A percentile compares a stretch with the other conserved stretches of the same genome.
Evolutionary conservation across 441 rosid species (phyloP).

Genomic region (Eugenia klotzschiana): DNA sequence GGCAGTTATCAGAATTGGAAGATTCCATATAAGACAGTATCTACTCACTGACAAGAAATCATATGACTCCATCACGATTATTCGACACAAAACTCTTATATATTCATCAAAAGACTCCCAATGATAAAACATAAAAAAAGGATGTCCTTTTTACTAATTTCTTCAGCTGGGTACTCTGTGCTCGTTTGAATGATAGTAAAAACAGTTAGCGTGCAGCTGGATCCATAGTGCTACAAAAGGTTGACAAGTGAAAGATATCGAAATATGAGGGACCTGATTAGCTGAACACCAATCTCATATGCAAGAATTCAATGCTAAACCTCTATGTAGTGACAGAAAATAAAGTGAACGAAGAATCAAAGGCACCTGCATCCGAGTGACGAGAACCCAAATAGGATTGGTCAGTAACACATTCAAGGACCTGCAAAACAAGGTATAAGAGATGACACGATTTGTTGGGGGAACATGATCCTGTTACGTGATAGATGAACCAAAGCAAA

Average conservation of each 20-base stretch:
- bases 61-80: not conserved
- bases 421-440: conserved; percentile 17
- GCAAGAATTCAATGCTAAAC: not conserved
- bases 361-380: conserved; percentile 60
- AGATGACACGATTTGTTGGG: not conserved
- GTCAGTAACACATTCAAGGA: conserved; percentile 55
- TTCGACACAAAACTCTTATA: not conserved
- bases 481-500: not conserved
- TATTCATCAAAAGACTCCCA: not conserved
- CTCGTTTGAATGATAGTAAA: not conserved
- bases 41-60: not conserved
- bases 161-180: not conserved
- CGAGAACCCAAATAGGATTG: conserved; percentile 58
- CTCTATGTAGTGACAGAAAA: not conserved
- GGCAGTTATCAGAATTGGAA: not conserved
- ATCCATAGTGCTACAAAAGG: not conserved
- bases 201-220: not conserved
- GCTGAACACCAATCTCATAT: not conserved
- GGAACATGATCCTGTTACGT: not conserved
- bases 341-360: not conserved
- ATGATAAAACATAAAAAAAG: not conserved
- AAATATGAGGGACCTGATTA: not conserved
- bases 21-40: not conserved
- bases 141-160: not conserved
- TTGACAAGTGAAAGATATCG: not conserved